Percentiles rank a stretch among this genome's conserved stretches.
Evolutionary conservation across 2,329 filamentous ascomycete species (phyloP).

Genomic region (Aspergillus tanneri): DNA sequence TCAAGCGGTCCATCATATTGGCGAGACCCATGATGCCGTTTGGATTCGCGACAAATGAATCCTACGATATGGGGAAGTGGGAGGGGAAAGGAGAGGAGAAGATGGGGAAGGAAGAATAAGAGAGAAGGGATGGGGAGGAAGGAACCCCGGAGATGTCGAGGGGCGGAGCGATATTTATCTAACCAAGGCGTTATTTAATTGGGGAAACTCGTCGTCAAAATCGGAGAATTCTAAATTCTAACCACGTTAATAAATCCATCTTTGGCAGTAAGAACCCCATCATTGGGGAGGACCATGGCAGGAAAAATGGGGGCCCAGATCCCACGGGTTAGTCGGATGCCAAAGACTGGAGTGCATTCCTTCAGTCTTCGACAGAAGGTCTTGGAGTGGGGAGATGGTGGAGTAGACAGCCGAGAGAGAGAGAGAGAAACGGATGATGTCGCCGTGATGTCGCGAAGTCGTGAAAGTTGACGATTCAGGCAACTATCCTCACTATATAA

Average conservation of each 20-base stretch:
- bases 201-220: no score
- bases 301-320: slow-evolving; percentile 34
- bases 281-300: slow-evolving; percentile 21
- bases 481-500: no score
- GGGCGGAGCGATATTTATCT: slow-evolving; percentile 26
- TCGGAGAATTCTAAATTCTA: no score
- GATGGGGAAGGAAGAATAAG: slow-evolving; percentile 8
- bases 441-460: background rate
- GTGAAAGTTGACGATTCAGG: background rate
- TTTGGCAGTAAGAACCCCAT: slow-evolving; percentile 13
- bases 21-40: slow-evolving; percentile 30
- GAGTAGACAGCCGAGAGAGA: slow-evolving; percentile 13
- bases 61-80: background rate
- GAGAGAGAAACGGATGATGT: background rate
- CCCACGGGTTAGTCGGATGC: slow-evolving; percentile 24
- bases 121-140: slow-evolving; percentile 13
- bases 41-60: slow-evolving; percentile 6
- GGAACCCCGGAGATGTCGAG: background rate
- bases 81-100: slow-evolving; percentile 4
- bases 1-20: slow-evolving; percentile 30
- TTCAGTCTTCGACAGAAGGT: slow-evolving; percentile 23
- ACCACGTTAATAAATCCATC: no score
- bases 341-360: slow-evolving; percentile 24
- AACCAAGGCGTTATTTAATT: slow-evolving; percentile 11
- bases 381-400: slow-evolving; percentile 28